Evolutionary conservation across 2,329 filamentous ascomycete species (phyloP), one percentile per base, ranked within the genome.

Genomic region (Paracoccidioides lutzii): DNA sequence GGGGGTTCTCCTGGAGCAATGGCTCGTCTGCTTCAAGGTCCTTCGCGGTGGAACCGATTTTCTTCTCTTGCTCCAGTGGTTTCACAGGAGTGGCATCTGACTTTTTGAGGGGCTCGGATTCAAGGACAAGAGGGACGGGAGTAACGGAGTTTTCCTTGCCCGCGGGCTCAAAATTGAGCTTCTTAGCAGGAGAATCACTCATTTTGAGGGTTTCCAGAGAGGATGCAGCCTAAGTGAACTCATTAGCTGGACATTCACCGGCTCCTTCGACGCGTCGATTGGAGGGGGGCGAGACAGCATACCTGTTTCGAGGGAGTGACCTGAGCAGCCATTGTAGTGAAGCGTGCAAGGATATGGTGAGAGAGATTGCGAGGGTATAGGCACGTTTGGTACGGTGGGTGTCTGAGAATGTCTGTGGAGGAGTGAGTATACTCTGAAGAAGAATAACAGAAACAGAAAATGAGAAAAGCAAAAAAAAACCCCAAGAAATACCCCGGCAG

Each of bases 1-100:
- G 83, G 60, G 90, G 86, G 76, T 98, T 98, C 76, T 97, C 93
- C 71, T 90, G 87, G 5, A 98, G 83, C 53, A 98, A 79, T 57
- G 93, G 93, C 80, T 98, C 93, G 57, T 90, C 81, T 57, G 80
- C 80, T 74, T 95, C 88, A 52, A 86, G 79, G 33, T 80, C 64
- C 74, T 85, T 85, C 69, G 83, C 77, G 28, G 73, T 73, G 43
- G 79, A 63, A 53, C 78, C 72, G 33, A 65, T 59, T 41, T 70
- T 61, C 49, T 52, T 52, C 38, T 52, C 49, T 52, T 7, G 22
- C 4, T 41, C 49, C 8, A 9, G 37, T 42, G 35, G 49, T 52
- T 28, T 52, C 37, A n/a, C 8, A 9, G 33, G 14, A 2, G 33
- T 3, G 22, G 46, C 33, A 14, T 35, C 33, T 22, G 12, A 73